phyloP scores from a whole-genome alignment of 768 basidiomycete species.

The Termitomyces eurrhizus region DNA sequence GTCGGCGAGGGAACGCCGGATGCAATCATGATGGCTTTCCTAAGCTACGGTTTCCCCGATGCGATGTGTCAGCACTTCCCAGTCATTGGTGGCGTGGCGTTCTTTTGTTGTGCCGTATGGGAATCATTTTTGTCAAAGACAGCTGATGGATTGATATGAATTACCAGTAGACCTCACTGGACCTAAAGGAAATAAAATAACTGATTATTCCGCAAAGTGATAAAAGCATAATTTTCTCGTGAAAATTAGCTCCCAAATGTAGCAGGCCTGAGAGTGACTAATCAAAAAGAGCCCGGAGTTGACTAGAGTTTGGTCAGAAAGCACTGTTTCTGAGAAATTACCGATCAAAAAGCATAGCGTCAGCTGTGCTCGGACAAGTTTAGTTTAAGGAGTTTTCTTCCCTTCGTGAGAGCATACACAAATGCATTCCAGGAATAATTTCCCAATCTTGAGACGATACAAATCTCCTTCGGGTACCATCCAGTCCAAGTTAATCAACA shows the following conservation, averaged over 20 bases:
- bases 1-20: not conserved
- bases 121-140: not conserved
- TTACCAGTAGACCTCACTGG: not conserved
- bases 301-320: not conserved
- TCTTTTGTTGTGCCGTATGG: slow-evolving; percentile 1
- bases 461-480: too few relatives aligned
- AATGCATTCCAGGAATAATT: not conserved
- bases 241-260: not conserved
- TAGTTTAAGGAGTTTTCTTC: not conserved
- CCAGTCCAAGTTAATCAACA: too few relatives aligned
- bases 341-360: not conserved
- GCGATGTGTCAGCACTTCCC: slow-evolving; percentile 2
- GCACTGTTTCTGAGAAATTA: not conserved
- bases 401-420: not conserved
- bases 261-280: not conserved
- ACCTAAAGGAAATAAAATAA: not conserved
- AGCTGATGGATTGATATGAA: not conserved
- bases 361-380: not conserved
- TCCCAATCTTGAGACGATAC: too few relatives aligned
- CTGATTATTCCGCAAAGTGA: not conserved
- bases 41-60: not conserved
- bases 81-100: slow-evolving; percentile 5
- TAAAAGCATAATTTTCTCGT: not conserved
- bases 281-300: not conserved
- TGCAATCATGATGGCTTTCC: not conserved